A percentile compares a stretch with the other conserved stretches of the same genome.
These are phyloP conservation scores for Wickerhamomyces hampshirensis DNA, from an alignment of 805 yeast genomes.

Conservation along the genomic window DNA sequence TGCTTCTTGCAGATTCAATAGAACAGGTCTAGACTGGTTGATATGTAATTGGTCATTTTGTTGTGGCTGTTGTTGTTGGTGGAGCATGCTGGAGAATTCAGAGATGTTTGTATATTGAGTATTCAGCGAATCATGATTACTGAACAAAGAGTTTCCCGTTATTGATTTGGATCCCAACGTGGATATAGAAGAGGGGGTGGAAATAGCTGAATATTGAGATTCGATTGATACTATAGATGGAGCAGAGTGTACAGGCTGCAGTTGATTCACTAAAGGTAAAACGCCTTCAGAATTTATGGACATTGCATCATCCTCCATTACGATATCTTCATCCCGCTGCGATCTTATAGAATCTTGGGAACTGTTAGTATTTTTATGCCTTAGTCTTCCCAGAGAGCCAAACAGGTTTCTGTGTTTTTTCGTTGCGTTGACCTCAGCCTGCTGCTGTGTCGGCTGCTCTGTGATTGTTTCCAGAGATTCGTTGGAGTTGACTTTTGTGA, in stretches of 20 bases:
- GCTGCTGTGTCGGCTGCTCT: constrained; percentile 4
- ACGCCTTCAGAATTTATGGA: constrained; percentile 5
- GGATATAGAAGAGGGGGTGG: too few species aligned
- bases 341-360: too few species aligned
- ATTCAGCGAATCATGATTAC: constrained; percentile 14
- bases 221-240: constrained; percentile 20
- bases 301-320: constrained; percentile 12
- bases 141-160: constrained; percentile 15
- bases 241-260: constrained; percentile 21
- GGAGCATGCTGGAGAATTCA: constrained; percentile 5
- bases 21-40: constrained; percentile 2
- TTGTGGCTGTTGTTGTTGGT: constrained; percentile 6
- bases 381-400: constrained; percentile 12
- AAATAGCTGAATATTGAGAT: constrained; percentile 5
- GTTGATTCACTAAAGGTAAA: constrained; percentile 7
- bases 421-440: not conserved
- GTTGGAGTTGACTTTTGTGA: constrained; percentile 17
- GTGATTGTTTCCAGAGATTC: constrained; percentile 19
- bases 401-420: constrained; percentile 10
- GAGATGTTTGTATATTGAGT: constrained; percentile 17
- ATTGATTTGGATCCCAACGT: constrained; percentile 8
- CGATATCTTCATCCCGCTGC: constrained; percentile 14
- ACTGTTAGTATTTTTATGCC: constrained; percentile 11
- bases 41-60: not conserved
- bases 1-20: constrained; percentile 40